Evolutionary conservation across 169 alveolate genomes (phyloP).

Genomic region (Theileria luwenshuni): DNA sequence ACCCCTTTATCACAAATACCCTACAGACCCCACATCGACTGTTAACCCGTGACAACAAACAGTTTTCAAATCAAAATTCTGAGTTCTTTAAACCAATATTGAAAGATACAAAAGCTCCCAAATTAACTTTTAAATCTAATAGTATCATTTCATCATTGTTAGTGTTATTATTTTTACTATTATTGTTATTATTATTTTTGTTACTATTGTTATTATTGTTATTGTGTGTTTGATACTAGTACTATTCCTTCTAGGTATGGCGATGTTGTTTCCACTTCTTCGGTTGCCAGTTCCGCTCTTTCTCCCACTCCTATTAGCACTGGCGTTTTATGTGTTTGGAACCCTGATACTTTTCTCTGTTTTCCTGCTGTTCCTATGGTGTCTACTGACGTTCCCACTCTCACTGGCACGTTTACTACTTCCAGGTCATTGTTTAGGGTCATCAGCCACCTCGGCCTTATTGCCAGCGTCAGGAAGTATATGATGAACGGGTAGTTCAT

Average conservation of each 20-base stretch:
- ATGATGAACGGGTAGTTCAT: conserved; percentile 90
- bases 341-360: conserved; percentile 96
- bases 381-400: conserved; percentile 92
- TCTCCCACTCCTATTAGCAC: conserved; percentile 90
- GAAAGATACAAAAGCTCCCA: no score
- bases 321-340: conserved; percentile 98
- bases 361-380: conserved; percentile 97
- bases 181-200: no score
- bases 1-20: no score
- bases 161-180: no score
- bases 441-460: conserved; percentile 85
- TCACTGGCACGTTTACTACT: conserved; percentile 84
- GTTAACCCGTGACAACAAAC: no score
- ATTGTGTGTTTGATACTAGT: not conserved
- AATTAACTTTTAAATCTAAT: no score
- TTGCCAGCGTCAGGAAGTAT: conserved; percentile 92
- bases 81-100: no score
- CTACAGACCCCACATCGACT: no score
- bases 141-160: no score
- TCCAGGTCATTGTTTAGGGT: conserved; percentile 89
- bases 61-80: no score
- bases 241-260: conserved; percentile 65
- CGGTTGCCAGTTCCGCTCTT: conserved; percentile 93
- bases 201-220: no score
- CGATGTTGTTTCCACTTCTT: conserved; percentile 57